Conservation (phyloP, 31 red algal genomes). For the Endocladia muricata region DNA sequence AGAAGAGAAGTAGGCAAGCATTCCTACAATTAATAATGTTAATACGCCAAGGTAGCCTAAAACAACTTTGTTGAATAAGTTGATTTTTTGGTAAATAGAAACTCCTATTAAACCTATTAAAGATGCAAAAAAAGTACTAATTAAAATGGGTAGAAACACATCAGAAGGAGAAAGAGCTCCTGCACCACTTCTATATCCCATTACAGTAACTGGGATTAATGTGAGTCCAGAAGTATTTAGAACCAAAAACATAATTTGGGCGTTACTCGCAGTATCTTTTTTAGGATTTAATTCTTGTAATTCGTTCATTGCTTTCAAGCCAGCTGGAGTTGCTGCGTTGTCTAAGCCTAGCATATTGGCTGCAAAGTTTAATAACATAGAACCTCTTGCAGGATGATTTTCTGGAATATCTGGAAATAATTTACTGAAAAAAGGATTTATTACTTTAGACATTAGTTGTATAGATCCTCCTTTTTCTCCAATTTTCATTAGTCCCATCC, state of each 20-base stretch:
- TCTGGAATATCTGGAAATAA: constrained; percentile 5
- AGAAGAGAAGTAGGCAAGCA: too few relatives aligned
- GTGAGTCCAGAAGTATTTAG: constrained; percentile 5
- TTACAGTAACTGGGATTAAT: not conserved
- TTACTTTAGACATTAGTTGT: not conserved
- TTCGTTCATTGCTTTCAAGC: constrained; percentile 22
- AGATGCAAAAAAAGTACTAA: not conserved
- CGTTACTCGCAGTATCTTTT: constrained; percentile 9
- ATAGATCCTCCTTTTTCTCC: not conserved
- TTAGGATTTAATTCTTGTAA: not conserved
- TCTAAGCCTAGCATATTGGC: constrained; percentile 18
- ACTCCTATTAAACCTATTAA: not conserved
- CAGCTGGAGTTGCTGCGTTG: constrained; percentile 13
- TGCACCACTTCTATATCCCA: not conserved
- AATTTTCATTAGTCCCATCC: constrained; percentile 16
- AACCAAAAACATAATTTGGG: not conserved
- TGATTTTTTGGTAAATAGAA: not conserved
- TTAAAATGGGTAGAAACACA: constrained; percentile 10
- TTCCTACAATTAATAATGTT: too few relatives aligned
- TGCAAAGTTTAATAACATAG: constrained; percentile 7
- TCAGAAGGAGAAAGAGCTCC: not conserved
- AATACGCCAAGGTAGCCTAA: too few relatives aligned
- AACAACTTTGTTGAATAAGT: not conserved
- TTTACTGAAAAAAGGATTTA: not conserved
- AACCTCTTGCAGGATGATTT: not conserved